phyloP scores from a whole-genome alignment of 2,329 filamentous ascomycete species.

The Colletotrichum liaoningense region DNA sequence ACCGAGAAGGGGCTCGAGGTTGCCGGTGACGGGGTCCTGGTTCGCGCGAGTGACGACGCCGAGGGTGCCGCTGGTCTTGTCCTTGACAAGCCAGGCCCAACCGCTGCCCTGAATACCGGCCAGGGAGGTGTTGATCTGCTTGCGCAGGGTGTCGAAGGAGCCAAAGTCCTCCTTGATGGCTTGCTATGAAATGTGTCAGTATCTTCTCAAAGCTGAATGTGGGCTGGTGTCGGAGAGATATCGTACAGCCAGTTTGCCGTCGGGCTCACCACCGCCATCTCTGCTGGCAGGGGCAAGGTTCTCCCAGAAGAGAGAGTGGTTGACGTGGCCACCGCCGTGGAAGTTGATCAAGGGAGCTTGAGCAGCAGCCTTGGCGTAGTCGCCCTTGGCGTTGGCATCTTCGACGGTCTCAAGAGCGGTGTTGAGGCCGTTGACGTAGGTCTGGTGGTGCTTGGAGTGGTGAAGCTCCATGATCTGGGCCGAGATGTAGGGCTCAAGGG shows the following conservation, averaged over 20 bases:
- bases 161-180: slow-evolving; percentile 77
- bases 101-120: slow-evolving; percentile 86
- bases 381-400: slow-evolving; percentile 73
- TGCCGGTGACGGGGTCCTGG: slow-evolving; percentile 89
- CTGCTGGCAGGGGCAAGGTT: slow-evolving; percentile 78
- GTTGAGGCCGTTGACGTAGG: slow-evolving; percentile 93
- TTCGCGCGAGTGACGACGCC: slow-evolving; percentile 80
- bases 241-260: slow-evolving; percentile 68
- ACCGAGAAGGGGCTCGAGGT: slow-evolving; percentile 84
- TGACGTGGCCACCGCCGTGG: slow-evolving; percentile 87
- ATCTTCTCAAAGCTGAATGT: slow-evolving; percentile 19
- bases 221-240: background rate
- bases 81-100: slow-evolving; percentile 90
- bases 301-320: slow-evolving; percentile 89
- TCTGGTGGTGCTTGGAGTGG: slow-evolving; percentile 94
- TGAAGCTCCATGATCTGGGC: slow-evolving; percentile 97
- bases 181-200: slow-evolving; percentile 45
- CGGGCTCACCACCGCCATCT: slow-evolving; percentile 70
- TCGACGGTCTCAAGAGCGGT: slow-evolving; percentile 78
- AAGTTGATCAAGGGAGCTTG: slow-evolving; percentile 74
- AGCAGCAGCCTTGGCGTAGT: slow-evolving; percentile 60
- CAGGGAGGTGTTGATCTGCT: slow-evolving; percentile 75
- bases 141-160: slow-evolving; percentile 70
- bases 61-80: slow-evolving; percentile 71
- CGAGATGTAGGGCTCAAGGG: slow-evolving; percentile 86